A percentile compares a stretch with the other conserved stretches of the same genome.
These are phyloP conservation scores for Coemansia sp. DNA, from an alignment of 192 early-diverging fungal genomes.

Conservation along the genomic window DNA sequence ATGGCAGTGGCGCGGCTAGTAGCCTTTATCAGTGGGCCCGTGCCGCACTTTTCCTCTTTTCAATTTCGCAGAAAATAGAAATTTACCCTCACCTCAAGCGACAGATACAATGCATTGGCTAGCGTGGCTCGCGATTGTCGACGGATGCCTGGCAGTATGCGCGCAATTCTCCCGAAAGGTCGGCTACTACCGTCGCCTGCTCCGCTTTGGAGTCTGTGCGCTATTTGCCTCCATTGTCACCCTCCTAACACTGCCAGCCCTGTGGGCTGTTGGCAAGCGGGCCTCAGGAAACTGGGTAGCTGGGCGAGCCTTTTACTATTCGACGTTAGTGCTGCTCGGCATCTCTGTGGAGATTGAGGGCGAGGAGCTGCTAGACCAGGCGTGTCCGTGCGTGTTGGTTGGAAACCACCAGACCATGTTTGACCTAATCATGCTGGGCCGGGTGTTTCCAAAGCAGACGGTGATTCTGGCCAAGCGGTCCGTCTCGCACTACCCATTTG, in stretches of 20 bases:
- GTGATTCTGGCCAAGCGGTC: conserved; percentile 73
- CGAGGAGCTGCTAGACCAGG: conserved; percentile 53
- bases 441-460: conserved; percentile 67
- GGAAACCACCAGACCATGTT: conserved; percentile 86
- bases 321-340: conserved; percentile 56
- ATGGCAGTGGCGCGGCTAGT: neutral
- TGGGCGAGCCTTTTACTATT: conserved; percentile 56
- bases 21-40: neutral
- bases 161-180: conserved; percentile 34
- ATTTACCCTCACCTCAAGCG: neutral
- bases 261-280: conserved; percentile 58
- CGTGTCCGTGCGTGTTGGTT: conserved; percentile 64
- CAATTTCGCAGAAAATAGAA: neutral
- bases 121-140: conserved; percentile 24
- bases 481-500: conserved; percentile 71
- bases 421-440: conserved; percentile 72
- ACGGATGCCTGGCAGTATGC: conserved; percentile 23
- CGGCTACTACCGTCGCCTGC: conserved; percentile 22
- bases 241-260: conserved; percentile 53
- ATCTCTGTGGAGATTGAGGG: conserved; percentile 61
- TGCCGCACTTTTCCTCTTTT: neutral
- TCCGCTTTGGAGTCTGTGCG: conserved; percentile 35
- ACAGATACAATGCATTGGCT: conserved; percentile 41
- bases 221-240: conserved; percentile 55
- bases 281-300: conserved; percentile 66